Evolutionary conservation across 2,329 filamentous ascomycete species (phyloP).

Genomic region (Lachnellula occidentalis): DNA sequence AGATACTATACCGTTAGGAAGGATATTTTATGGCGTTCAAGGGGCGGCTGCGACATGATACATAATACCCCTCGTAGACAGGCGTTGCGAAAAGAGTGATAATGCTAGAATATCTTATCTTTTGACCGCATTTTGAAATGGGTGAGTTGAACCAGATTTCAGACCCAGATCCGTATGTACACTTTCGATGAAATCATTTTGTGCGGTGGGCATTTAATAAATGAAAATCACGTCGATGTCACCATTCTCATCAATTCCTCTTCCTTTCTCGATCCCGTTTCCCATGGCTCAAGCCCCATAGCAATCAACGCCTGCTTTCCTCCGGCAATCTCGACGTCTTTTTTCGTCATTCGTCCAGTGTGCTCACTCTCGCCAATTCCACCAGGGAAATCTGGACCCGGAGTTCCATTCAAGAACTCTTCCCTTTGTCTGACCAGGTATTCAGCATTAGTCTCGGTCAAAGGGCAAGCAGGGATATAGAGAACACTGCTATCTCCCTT

Average conservation of each 20-base stretch:
- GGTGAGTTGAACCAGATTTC: too few species aligned
- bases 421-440: constrained; percentile 67
- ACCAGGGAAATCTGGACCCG: constrained; percentile 66
- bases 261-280: background rate
- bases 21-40: background rate
- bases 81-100: too few species aligned
- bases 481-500: constrained; percentile 72
- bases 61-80: too few species aligned
- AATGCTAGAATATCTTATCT: too few species aligned
- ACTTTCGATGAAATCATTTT: too few species aligned
- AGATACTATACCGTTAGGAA: constrained; percentile 33
- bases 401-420: constrained; percentile 63
- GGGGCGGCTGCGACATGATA: too few species aligned
- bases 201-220: too few species aligned
- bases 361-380: constrained; percentile 61
- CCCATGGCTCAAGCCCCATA: constrained; percentile 46
- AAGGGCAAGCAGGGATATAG: constrained; percentile 83
- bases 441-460: constrained; percentile 67
- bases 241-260: background rate
- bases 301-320: constrained; percentile 47
- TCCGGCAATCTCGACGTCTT: constrained; percentile 34
- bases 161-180: too few species aligned
- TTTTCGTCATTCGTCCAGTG: constrained; percentile 36
- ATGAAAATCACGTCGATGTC: too few species aligned
- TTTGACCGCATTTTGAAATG: too few species aligned